Evolutionary conservation across 768 basidiomycete genomes (phyloP).

Genomic region (Naematelia encephala): DNA sequence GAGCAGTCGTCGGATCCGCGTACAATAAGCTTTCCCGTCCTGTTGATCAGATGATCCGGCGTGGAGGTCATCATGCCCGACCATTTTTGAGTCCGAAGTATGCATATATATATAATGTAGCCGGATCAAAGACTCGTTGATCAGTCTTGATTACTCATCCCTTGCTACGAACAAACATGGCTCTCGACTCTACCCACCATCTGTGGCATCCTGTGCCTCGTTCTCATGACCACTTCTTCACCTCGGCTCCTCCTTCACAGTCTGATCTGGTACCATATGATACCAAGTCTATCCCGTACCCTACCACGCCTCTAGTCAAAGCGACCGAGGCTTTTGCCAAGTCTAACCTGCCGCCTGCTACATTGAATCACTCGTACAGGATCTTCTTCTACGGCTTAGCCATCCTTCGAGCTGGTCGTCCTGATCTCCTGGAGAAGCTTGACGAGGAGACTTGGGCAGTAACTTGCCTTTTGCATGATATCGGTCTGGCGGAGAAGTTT

Average conservation of each 20-base stretch:
- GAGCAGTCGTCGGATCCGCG: no score
- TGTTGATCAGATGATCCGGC: background rate
- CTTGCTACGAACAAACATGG: no score
- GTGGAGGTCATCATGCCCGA: no score
- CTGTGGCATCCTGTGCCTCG: background rate
- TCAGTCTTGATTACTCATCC: no score
- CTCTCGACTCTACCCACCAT: background rate
- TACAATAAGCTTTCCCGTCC: no score
- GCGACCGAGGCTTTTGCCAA: slow-evolving; percentile 10
- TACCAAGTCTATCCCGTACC: slow-evolving; percentile 5
- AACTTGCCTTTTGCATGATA: slow-evolving; percentile 28
- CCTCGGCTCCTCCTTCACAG: background rate
- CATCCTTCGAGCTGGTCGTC: slow-evolving; percentile 6
- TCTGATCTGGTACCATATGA: background rate
- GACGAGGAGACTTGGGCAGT: slow-evolving; percentile 27
- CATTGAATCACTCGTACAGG: slow-evolving; percentile 17
- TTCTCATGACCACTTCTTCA: background rate
- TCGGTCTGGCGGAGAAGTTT: slow-evolving; percentile 14
- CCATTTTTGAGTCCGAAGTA: no score
- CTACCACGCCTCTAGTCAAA: slow-evolving; percentile 12
- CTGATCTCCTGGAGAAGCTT: background rate
- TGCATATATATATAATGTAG: no score
- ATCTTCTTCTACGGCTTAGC: slow-evolving; percentile 25
- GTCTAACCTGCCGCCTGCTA: slow-evolving; percentile 12
- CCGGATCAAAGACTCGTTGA: no score